Evolutionary conservation across 2,329 filamentous ascomycete species (phyloP).

Genomic region (Alternaria sp.): DNA sequence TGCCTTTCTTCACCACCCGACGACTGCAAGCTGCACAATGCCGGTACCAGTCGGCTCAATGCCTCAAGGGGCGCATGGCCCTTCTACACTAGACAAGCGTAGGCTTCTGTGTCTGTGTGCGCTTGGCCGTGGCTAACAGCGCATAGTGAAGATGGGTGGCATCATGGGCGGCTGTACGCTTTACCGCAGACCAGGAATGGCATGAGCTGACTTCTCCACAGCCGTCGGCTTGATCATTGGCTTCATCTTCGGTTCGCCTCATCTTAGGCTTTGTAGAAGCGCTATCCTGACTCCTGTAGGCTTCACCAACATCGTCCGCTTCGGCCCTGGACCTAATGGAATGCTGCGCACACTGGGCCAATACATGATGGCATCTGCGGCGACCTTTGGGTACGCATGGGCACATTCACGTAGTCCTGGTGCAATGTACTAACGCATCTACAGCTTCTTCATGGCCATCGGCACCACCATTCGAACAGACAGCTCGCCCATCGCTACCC

Average conservation of each 20-base stretch:
- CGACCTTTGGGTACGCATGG: constrained; percentile 84
- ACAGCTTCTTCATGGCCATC: constrained; percentile 96
- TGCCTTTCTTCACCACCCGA: constrained; percentile 25
- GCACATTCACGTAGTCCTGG: not conserved
- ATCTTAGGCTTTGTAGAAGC: not conserved
- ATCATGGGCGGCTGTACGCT: constrained; percentile 97
- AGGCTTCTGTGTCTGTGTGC: constrained; percentile 46
- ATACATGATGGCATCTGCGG: constrained; percentile 94
- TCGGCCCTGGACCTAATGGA: constrained; percentile 90
- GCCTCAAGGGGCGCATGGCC: constrained; percentile 57
- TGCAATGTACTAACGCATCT: constrained; percentile 27
- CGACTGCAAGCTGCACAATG: constrained; percentile 54
- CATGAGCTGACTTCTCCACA: constrained; percentile 54
- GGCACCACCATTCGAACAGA: constrained; percentile 96
- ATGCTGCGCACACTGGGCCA: constrained; percentile 94
- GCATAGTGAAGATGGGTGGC: constrained; percentile 91
- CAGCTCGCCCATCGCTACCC: constrained; percentile 75
- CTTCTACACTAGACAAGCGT: constrained; percentile 77
- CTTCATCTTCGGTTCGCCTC: constrained; percentile 85
- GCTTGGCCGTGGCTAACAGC: constrained; percentile 41
- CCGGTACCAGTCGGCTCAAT: constrained; percentile 64
- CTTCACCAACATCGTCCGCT: constrained; percentile 93
- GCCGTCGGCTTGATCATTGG: constrained; percentile 96
- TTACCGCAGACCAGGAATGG: constrained; percentile 1
- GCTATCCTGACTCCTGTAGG: constrained; percentile 61